Conservation (phyloP, 305 asterid species). For the Fraxinus greggii region DNA sequence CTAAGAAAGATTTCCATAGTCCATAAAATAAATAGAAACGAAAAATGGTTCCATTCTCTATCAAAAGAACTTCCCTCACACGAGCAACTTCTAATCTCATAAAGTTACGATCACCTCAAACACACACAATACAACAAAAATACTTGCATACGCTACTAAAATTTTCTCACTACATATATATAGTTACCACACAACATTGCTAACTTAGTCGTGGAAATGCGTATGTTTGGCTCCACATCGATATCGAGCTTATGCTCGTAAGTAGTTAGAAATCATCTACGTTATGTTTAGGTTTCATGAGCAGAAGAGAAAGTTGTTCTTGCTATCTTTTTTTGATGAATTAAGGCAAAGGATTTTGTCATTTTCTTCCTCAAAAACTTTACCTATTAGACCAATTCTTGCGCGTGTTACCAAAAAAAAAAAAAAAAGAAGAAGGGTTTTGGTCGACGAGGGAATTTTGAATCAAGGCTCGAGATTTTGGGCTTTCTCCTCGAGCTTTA, state of each 20-base stretch:
- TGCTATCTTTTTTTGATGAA: too few relatives aligned
- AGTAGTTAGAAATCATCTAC: too few relatives aligned
- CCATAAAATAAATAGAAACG: neutral
- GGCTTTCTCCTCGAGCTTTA: too few relatives aligned
- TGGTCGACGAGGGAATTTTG: neutral
- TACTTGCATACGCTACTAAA: neutral
- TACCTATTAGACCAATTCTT: too few relatives aligned
- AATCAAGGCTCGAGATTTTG: neutral
- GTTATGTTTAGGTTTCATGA: too few relatives aligned
- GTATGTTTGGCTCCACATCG: neutral
- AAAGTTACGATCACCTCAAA: neutral
- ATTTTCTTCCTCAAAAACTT: too few relatives aligned
- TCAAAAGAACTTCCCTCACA: neutral
- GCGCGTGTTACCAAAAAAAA: too few relatives aligned
- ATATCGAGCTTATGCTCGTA: neutral
- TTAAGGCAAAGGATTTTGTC: too few relatives aligned
- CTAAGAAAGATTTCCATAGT: neutral
- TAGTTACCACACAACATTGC: neutral
- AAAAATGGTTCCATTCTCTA: neutral
- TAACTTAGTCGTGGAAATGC: neutral
- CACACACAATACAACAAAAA: neutral
- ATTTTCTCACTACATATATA: neutral
- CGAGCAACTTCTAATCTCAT: neutral
- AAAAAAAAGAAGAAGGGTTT: too few relatives aligned
- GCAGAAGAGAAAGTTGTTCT: neutral